Percentiles rank a stretch among this genome's conserved stretches.
Conservation (phyloP, 164 flowering plant species). For the Brasenia schreberi region DNA sequence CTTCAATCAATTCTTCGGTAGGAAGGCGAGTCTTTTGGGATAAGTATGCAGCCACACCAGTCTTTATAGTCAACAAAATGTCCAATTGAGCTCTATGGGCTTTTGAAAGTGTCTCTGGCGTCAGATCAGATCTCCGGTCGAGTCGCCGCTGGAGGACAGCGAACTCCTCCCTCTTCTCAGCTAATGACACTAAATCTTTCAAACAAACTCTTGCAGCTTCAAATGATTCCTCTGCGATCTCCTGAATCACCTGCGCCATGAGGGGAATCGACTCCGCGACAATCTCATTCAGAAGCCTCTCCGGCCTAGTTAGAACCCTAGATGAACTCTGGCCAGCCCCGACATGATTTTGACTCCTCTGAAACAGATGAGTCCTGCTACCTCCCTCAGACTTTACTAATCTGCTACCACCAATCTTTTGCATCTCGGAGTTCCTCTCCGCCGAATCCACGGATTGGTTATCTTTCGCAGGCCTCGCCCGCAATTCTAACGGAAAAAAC, state of each 20-base stretch:
- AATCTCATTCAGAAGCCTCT: slow-evolving; percentile 49
- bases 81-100: slow-evolving; percentile 54
- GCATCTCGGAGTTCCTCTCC: slow-evolving; percentile 36
- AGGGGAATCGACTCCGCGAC: slow-evolving; percentile 49
- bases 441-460: slow-evolving; percentile 42
- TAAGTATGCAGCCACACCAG: slow-evolving; percentile 43
- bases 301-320: slow-evolving; percentile 35
- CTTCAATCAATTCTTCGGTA: slow-evolving; percentile 50
- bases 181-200: slow-evolving; percentile 30
- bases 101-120: slow-evolving; percentile 52
- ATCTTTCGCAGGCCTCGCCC: slow-evolving; percentile 56
- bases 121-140: slow-evolving; percentile 62
- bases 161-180: slow-evolving; percentile 59
- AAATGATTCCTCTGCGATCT: slow-evolving; percentile 43
- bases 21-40: slow-evolving; percentile 27
- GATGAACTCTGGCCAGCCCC: slow-evolving; percentile 8
- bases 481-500: slow-evolving; percentile 82
- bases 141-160: slow-evolving; percentile 42
- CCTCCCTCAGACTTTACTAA: slow-evolving; percentile 32
- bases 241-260: slow-evolving; percentile 48
- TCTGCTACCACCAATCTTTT: slow-evolving; percentile 16
- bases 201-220: slow-evolving; percentile 49
- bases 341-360: not conserved
- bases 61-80: slow-evolving; percentile 60
- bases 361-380: slow-evolving; percentile 8